These are phyloP conservation scores for Salix udensis DNA, from an alignment of 345 rosid genomes.

Conservation along the genomic window DNA sequence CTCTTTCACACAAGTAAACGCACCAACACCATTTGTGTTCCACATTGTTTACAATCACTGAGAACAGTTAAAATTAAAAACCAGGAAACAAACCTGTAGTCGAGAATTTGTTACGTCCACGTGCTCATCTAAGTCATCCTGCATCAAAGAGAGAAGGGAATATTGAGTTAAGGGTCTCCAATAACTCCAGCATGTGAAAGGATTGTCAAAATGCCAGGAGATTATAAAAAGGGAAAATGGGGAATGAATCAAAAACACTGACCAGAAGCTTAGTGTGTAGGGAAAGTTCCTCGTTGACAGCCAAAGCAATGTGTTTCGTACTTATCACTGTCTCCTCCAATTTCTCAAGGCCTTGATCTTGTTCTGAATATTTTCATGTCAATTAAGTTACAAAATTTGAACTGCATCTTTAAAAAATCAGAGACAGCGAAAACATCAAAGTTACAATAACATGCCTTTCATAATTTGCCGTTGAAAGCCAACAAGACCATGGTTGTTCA, in stretches of 20 bases:
- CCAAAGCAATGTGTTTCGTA: slow-evolving; percentile 84
- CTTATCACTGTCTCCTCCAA: slow-evolving; percentile 83
- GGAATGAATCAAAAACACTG: slow-evolving; percentile 17
- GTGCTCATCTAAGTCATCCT: slow-evolving; percentile 91
- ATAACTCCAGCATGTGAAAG: not conserved
- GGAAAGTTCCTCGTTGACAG: slow-evolving; percentile 83
- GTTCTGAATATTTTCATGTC: slow-evolving; percentile 52
- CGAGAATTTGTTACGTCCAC: slow-evolving; percentile 91
- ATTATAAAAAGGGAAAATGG: not conserved
- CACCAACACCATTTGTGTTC: not conserved
- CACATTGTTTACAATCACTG: not conserved
- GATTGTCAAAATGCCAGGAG: not conserved
- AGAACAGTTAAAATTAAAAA: not conserved
- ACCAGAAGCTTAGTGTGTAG: slow-evolving; percentile 85
- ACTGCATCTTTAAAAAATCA: not conserved
- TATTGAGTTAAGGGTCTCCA: not conserved
- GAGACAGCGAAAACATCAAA: not conserved
- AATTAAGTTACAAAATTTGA: not conserved
- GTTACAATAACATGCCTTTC: slow-evolving; percentile 53
- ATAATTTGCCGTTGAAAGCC: slow-evolving; percentile 84
- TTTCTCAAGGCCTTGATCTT: slow-evolving; percentile 96
- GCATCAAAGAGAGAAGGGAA: slow-evolving; percentile 21
- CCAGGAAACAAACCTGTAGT: slow-evolving; percentile 43
- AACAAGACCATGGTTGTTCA: slow-evolving; percentile 86
- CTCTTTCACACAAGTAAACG: not conserved